Base-by-base conservation (phyloP, 257 asterid genomes). In the Anisodus acutangulus region DNA sequence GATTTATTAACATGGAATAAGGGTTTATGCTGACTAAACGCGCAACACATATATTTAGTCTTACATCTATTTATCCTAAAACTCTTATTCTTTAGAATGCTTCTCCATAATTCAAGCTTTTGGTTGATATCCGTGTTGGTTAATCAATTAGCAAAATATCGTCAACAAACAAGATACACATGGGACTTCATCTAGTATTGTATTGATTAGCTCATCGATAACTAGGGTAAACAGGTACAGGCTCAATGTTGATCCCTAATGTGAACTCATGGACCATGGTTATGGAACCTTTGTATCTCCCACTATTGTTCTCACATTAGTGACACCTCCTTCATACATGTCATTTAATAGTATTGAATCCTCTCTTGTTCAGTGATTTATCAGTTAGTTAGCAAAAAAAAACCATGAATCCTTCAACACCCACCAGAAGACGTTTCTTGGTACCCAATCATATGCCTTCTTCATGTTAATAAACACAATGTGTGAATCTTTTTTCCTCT, bases 261-360 rank as follows among this genome's bases (percentile, higher is more conserved):
- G 17, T 66, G n/a, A 66, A 66, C 47, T 41, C 71, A 26, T 64
- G 71, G 43, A 64, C 72, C 72, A 11, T 35, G 15, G 35, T 15
- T 66, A 66, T 5, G 72, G 10, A 31, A 35, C 72, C 47, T 11
- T 10, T 26, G 41, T 9, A 63, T 63, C 41, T 64, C 71, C 43
- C 71, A 64, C 71, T 64, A 64, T 64, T 64, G 72, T 66, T 31
- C 72, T 35, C 72, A 66, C n/a, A 66, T 45, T 12, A 66, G 47
- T 66, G 47, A 66, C 12, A 9, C 31, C 72, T 26, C 71, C 35
- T 26, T 26, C 72, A 12, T 66, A 66, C 72, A 66, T 66, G 9
- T 31, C 11, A 4, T 66, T 66, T 5, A 31, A 5, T 35, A 31
- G 72, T 66, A 11, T 31, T 31, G 41, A 22, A 63, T 63, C 17